Conservation (phyloP, 768 basidiomycete species). For the Arthromyces matolae region DNA sequence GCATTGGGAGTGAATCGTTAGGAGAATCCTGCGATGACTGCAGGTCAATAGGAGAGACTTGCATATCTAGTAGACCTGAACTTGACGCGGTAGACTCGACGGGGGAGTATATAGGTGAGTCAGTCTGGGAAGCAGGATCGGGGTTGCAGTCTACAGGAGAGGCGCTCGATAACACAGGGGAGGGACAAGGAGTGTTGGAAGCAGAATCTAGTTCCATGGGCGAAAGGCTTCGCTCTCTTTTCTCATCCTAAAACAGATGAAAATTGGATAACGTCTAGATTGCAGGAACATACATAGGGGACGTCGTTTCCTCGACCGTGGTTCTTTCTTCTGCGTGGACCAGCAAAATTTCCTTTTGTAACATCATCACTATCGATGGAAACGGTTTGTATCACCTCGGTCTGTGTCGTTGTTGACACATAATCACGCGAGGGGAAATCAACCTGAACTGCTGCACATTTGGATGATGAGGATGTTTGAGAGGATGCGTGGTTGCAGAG, state of each 20-base stretch:
- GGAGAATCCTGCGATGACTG: neutral
- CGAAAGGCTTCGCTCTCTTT: conserved; percentile 45
- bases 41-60: conserved; percentile 20
- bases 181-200: conserved; percentile 29
- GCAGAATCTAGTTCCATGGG: conserved; percentile 61
- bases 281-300: conserved; percentile 14
- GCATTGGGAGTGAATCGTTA: too few relatives aligned
- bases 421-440: conserved; percentile 7
- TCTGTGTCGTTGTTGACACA: conserved; percentile 16
- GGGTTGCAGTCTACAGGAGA: neutral
- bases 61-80: conserved; percentile 23
- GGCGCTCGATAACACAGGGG: conserved; percentile 6
- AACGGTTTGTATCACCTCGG: conserved; percentile 12
- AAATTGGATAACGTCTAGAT: conserved; percentile 3
- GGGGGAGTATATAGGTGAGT: conserved; percentile 18
- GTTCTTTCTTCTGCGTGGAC: neutral
- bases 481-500: conserved; percentile 15
- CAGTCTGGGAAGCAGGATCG: neutral
- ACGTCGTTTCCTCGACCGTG: neutral
- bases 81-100: conserved; percentile 24
- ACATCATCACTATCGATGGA: conserved; percentile 15
- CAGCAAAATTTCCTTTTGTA: conserved; percentile 15
- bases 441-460: conserved; percentile 22
- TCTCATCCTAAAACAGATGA: conserved; percentile 10
- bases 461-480: conserved; percentile 17